Evolutionary conservation across 345 rosid species (phyloP), one percentile per base, ranked within the genome.

Genomic region (Euphorbia lathyris): DNA sequence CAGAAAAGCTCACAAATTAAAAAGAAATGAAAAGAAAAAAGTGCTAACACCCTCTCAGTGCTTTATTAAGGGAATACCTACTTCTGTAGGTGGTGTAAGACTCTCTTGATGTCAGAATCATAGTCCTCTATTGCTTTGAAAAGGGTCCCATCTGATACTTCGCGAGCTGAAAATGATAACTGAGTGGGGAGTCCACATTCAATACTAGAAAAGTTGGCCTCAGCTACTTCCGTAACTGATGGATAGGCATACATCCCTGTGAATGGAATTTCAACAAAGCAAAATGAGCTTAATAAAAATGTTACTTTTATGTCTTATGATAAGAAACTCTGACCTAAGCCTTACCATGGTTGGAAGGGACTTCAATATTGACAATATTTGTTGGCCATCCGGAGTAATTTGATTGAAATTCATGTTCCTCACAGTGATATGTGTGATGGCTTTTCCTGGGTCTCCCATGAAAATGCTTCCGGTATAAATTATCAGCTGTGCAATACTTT

Each of bases 321-420:
- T 34, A 60, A 36, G 67, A 47, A 63, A 47, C 45, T 67, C 23
- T 34, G 63, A 60, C 12, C 12, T 60, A 7, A 62, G 74, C 72
- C 85, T 73, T 81, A 90, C 99, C 96, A 47, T 70, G 86, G 57
- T 74, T 68, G 48, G 92, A 82, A 85, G 99, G 99, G 72, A 95
- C 79, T 85, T 95, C 99, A 73, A 95, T 86, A 78, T 92, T 92
- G 76, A 95, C 79, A 64, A 95, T 72, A 81, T 95, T 92, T 36
- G 99, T 92, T 19, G 99, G 97, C 93, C 96, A 92, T 58, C 99
- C 99, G 79, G 99, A 92, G 82, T 90, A 92, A 75, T 90, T 90
- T 5, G 81, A 80, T 58, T 48, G 85, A 86, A 78, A 91, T 80
- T 95, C 99, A 69, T 83, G 83, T 47, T 84, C 88, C 68, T 85